Evolutionary conservation across 495 filamentous ascomycete genomes (phyloP), one percentile per base, ranked within the genome.

Genomic region (Podospora pseudopauciseta): DNA sequence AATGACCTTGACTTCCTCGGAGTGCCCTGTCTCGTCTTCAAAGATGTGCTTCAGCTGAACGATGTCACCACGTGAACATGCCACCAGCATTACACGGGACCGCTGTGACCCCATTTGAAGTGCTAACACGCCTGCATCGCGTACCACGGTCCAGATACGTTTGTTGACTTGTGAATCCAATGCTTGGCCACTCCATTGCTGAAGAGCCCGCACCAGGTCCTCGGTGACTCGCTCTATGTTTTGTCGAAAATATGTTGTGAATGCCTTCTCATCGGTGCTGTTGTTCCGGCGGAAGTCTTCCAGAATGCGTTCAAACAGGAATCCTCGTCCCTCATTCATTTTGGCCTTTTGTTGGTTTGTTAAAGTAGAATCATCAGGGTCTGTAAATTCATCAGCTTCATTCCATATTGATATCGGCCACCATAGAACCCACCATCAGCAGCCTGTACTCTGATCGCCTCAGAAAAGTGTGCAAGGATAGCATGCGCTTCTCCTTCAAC

Each of bases 81-180:
- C 55, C 55, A 15, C 9, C n/a, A 58, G 23, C n/a, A 20, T 7
- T 11, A 58, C 55, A 20, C 18, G 55, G n/a, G 55, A 58, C 18
- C 55, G 55, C 55, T 58, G 55, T 19, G 55, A 20, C n/a, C 55
- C 55, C 55, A 58, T 58, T 20, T 58, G n/a, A 7, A 58, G 23
- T 9, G 55, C 55, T 2, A 58, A 18, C 9, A 58, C 23, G n/a
- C 55, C 55, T 19, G 55, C 55, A 18, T 58, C 23, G 0, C 55
- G 55, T 11, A 58, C 55, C n/a, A 58, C 23, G 6, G n/a, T 58
- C 23, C 23, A 26, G 23, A 58, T 58, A 1, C n/a, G n/a, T n/a
- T 19, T 58, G 55, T 58, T 20, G n/a, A 58, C 23, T 13, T 58
- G n/a, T 5, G n/a, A 5, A 13, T 19, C 23, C 55, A 58, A 18